These are phyloP conservation scores for Aureobasidium sp. DNA, from an alignment of 2,329 filamentous ascomycete genomes.

Conservation along the genomic window DNA sequence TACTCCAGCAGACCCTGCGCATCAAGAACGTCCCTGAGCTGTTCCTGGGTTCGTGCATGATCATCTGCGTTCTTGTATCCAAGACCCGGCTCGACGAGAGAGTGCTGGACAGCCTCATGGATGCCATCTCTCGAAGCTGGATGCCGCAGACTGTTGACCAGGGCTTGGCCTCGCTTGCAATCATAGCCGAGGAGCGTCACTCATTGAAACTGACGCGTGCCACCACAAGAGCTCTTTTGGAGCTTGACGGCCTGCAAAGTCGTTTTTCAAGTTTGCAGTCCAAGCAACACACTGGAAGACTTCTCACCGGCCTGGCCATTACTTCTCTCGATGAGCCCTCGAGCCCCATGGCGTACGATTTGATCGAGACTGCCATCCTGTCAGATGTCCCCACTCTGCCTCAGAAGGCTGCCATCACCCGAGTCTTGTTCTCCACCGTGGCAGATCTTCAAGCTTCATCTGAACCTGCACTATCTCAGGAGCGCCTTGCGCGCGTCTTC, in stretches of 20 bases:
- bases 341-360: conserved; percentile 48
- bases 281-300: conserved; percentile 61
- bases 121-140: conserved; percentile 74
- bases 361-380: conserved; percentile 56
- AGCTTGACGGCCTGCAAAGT: conserved; percentile 53
- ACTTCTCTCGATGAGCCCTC: conserved; percentile 56
- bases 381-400: conserved; percentile 55
- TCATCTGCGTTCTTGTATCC: conserved; percentile 74
- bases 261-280: conserved; percentile 56
- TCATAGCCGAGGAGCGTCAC: conserved; percentile 73
- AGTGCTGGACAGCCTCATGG: conserved; percentile 81
- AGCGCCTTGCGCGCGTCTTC: conserved; percentile 29
- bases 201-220: conserved; percentile 61
- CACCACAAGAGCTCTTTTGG: conserved; percentile 63
- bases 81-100: conserved; percentile 74
- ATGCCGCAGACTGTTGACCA: conserved; percentile 63
- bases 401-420: conserved; percentile 36
- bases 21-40: conserved; percentile 71
- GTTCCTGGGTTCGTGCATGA: conserved; percentile 85
- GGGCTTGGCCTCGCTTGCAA: conserved; percentile 70
- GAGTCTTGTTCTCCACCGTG: conserved; percentile 1
- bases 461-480: conserved; percentile 18
- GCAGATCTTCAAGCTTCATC: not conserved
- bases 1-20: conserved; percentile 70
- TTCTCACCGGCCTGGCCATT: conserved; percentile 65